Percentiles rank a stretch among this genome's conserved stretches.
Conservation (phyloP, 306 rosid genomes). For the Alnus rubra region DNA sequence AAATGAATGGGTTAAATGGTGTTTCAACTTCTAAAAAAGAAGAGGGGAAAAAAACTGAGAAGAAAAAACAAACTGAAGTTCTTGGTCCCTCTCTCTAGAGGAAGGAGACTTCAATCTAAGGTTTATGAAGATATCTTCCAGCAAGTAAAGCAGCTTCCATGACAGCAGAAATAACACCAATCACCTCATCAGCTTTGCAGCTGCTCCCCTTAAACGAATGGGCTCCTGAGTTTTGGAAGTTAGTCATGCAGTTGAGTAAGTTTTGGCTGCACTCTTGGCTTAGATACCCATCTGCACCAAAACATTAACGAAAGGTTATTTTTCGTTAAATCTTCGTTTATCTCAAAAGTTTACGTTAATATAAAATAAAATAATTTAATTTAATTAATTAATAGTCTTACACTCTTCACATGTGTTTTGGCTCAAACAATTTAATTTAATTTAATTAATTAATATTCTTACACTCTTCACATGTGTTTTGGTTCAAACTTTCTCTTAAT, state of each 20-base stretch:
- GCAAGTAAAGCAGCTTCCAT: constrained; percentile 96
- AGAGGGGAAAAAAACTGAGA: background rate
- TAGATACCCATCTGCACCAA: constrained; percentile 77
- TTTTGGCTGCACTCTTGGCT: constrained; percentile 85
- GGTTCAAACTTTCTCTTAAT: too few species aligned
- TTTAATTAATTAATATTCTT: too few species aligned
- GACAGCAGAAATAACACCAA: constrained; percentile 59
- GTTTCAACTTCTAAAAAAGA: background rate
- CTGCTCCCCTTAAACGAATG: constrained; percentile 68
- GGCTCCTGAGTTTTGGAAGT: constrained; percentile 43
- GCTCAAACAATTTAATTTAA: too few species aligned
- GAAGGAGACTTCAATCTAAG: constrained; percentile 35
- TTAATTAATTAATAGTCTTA: too few species aligned
- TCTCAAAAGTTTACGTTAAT: too few species aligned
- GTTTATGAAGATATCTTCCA: constrained; percentile 79
- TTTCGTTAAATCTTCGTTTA: too few species aligned
- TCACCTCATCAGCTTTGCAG: constrained; percentile 61
- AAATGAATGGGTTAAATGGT: background rate
- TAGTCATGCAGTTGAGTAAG: constrained; percentile 71
- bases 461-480: too few species aligned
- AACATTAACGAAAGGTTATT: background rate
- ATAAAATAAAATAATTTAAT: too few species aligned
- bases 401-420: too few species aligned
- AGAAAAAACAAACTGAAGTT: background rate
- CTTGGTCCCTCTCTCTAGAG: background rate